Evolutionary conservation across 1,284 basidiomycete genomes (phyloP), one percentile per base, ranked within the genome.

Genomic region (Apiotrichum brassicae): DNA sequence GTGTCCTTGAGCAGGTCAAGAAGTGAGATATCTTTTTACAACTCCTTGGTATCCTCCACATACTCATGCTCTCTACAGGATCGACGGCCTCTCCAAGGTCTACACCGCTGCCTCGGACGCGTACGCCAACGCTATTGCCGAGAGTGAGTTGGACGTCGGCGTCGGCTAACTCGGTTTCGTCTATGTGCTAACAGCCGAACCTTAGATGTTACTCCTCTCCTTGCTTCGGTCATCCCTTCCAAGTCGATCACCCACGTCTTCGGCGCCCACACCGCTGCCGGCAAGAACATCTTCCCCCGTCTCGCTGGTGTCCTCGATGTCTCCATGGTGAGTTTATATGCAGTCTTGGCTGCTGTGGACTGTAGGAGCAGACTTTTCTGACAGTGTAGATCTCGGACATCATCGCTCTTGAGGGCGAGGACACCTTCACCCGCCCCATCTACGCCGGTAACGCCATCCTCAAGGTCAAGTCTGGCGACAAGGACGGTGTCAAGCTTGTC

Each of bases 361-460:
- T n/a, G n/a, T n/a, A n/a, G n/a, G n/a, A n/a, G n/a, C n/a, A n/a
- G n/a, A 11, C 13, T 2, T 16, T 9, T 12, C 48, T 54, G 3
- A 47, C 41, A 33, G n/a, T n/a, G n/a, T 44, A 71, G 60, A 82
- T 98, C 56, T 92, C 92, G 45, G 95, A 99, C 75, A 84, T 98
- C 60, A 88, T 95, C 64, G 81, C 82, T 41, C 84, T 97, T 63
- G 85, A 95, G 64, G 69, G 80, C 3, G 82, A 83, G 43, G 83
- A 85, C 67, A 81, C 81, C 5, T 97, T 95, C 73, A 82, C 87
- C 9, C 86, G 94, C 39, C 92, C 91, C 39, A 95, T 98, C 70
- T 99, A 99, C 67, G 95, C 95, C 43, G 95, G 95, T 43, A 98
- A 98, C 71, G 95, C 95, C 41, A 90, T 98, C 57, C 81, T 92